Evolutionary conservation across 108 stramenopile genomes (phyloP).

Genomic region (Pseudonitzschia multistriata): DNA sequence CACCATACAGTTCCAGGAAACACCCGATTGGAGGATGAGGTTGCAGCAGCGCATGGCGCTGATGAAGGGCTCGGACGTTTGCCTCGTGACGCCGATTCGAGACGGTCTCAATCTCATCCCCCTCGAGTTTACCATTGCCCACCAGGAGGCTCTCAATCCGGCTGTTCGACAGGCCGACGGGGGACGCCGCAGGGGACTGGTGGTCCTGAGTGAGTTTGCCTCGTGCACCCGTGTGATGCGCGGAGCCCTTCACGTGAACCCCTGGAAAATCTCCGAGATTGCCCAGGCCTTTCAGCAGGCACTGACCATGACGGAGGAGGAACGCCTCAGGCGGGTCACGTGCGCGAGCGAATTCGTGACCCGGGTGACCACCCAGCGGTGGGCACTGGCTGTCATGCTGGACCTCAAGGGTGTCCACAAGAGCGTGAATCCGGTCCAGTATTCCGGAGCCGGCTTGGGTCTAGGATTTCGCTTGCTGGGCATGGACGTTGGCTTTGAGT

Average conservation of each 20-base stretch:
- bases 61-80: conserved; percentile 80
- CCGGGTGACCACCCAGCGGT: conserved; percentile 91
- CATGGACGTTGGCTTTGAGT: conserved; percentile 75
- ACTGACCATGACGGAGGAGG: conserved; percentile 78
- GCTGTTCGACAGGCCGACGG: conserved; percentile 52
- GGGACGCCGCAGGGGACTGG: conserved; percentile 87
- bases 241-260: conserved; percentile 92
- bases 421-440: conserved; percentile 65
- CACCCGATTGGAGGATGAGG: conserved; percentile 69
- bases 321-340: conserved; percentile 72
- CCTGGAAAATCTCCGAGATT: conserved; percentile 90
- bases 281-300: conserved; percentile 75
- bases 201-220: conserved; percentile 85
- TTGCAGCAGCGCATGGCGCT: conserved; percentile 87
- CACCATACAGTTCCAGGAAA: conserved; percentile 87
- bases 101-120: conserved; percentile 97
- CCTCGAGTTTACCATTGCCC: conserved; percentile 93
- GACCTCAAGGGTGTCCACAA: conserved; percentile 89
- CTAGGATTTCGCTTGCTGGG: conserved; percentile 92
- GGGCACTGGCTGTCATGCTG: conserved; percentile 87
- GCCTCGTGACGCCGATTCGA: conserved; percentile 90
- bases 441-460: conserved; percentile 91
- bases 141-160: conserved; percentile 88
- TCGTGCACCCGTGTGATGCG: conserved; percentile 95
- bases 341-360: conserved; percentile 89